phyloP scores from a whole-genome alignment of 2,329 filamentous ascomycete species.

The Geosmithia morbida region DNA sequence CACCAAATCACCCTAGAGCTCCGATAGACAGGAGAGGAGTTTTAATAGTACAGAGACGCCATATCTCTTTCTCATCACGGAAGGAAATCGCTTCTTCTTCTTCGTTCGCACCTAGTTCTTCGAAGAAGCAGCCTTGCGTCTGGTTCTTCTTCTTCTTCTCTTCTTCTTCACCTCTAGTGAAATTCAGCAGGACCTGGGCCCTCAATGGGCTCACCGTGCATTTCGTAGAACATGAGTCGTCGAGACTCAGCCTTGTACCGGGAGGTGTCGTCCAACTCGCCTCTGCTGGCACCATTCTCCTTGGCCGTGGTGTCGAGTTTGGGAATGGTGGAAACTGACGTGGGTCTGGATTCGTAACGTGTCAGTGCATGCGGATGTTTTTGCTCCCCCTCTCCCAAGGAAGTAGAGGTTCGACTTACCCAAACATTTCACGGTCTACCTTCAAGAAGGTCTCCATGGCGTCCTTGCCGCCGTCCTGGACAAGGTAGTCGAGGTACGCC shows the following conservation, averaged over 20 bases:
- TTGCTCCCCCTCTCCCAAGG: background rate
- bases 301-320: slow-evolving; percentile 21
- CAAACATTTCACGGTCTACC: slow-evolving; percentile 77
- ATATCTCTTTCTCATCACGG: no score
- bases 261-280: slow-evolving; percentile 35
- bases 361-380: background rate
- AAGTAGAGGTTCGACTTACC: slow-evolving; percentile 43
- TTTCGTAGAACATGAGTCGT: slow-evolving; percentile 38
- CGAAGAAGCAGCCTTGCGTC: no score
- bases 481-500: slow-evolving; percentile 69
- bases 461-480: slow-evolving; percentile 68
- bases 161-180: background rate
- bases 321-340: slow-evolving; percentile 26
- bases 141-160: background rate
- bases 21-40: no score
- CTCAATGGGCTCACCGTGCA: slow-evolving; percentile 15
- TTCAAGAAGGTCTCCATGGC: slow-evolving; percentile 75
- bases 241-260: slow-evolving; percentile 34
- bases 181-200: slow-evolving; percentile 1
- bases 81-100: no score
- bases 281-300: slow-evolving; percentile 26
- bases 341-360: slow-evolving; percentile 21
- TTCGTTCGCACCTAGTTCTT: no score
- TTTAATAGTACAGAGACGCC: no score
- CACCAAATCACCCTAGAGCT: no score